Base-by-base conservation (phyloP, 257 asterid species). In the Gentiana straminea region DNA sequence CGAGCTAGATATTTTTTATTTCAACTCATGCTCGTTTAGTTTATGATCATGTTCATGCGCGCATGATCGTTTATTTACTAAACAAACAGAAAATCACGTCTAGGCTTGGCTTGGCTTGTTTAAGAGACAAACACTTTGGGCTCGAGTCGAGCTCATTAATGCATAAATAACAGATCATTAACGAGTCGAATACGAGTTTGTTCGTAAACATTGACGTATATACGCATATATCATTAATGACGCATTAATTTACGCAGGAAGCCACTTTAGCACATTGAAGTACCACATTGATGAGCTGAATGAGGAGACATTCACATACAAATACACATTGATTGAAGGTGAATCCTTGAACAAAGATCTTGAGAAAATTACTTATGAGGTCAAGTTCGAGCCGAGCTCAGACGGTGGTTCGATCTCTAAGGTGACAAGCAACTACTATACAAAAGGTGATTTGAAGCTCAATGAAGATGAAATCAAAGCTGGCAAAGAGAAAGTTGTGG, bases 261-360 rank as follows among this genome's bases (percentile, higher is more conserved):
- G 60, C 60, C 49, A 55, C 43, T 39, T 55, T 39, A 39, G 49
- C 8, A 7, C 49, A 24, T 13, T 55, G 49, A 55, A 38, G 59
- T 55, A 55, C 13, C 10, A 54, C 59, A 36, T 54, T 54, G 47
- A 54, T 54, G 73, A 58, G 35, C 37, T 65, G 35, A 60, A 69
- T 38, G 61, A 67, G 47, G 62, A 43, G 7, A 64, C 52, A 0
- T 45, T 54, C n/a, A 70, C 64, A 2, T 74, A 59, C n/a, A 59
- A 55, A 11, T 62, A 74, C 59, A 69, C 75, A 3, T 49, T 69
- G 62, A 43, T 74, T 13, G 59, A 54, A 54, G 59, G 59, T 3
- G 59, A 33, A 2, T 8, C 59, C 8, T 13, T 54, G 44, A 54
- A 24, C 15, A 44, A 54, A 35, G 15, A 36, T 54, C 59, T 54